These are phyloP conservation scores for Colletotrichum orbiculare DNA, from an alignment of 2,329 filamentous ascomycete species.

Conservation along the genomic window DNA sequence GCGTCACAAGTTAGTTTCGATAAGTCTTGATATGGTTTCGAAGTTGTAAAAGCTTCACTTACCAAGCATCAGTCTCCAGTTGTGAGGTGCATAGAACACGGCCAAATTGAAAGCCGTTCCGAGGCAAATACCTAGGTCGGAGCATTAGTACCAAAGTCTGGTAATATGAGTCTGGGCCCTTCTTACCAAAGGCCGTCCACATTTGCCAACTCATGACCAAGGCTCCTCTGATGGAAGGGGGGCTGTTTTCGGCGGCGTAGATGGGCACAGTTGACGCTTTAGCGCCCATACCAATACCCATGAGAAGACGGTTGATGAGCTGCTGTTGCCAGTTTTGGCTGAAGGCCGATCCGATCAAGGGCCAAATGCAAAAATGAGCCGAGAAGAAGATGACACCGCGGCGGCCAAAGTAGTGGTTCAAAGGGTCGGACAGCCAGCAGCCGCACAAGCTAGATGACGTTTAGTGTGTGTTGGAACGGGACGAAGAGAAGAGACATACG, in stretches of 20 bases:
- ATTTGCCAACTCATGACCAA: slow-evolving; percentile 86
- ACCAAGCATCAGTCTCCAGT: slow-evolving; percentile 52
- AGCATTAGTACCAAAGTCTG: neutral
- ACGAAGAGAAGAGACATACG: slow-evolving; percentile 39
- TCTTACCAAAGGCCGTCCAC: slow-evolving; percentile 63
- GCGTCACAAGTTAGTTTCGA: neutral
- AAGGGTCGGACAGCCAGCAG: slow-evolving; percentile 75
- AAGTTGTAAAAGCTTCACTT: neutral
- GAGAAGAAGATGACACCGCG: slow-evolving; percentile 75
- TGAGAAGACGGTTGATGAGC: slow-evolving; percentile 72
- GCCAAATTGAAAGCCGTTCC: slow-evolving; percentile 70
- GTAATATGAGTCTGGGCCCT: no score
- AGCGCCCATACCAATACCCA: slow-evolving; percentile 77
- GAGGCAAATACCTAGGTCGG: slow-evolving; percentile 54
- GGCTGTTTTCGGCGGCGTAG: slow-evolving; percentile 79
- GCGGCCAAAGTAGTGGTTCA: slow-evolving; percentile 73
- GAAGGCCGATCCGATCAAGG: slow-evolving; percentile 72
- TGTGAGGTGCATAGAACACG: slow-evolving; percentile 40
- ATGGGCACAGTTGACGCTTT: slow-evolving; percentile 76
- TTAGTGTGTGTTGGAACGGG: slow-evolving; percentile 22
- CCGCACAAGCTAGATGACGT: slow-evolving; percentile 53
- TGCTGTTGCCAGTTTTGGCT: slow-evolving; percentile 75
- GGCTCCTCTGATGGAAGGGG: slow-evolving; percentile 75
- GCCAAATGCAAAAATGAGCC: slow-evolving; percentile 68
- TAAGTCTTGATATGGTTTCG: neutral